Evolutionary conservation across 2,329 filamentous ascomycete genomes (phyloP).

Genomic region (Colletotrichum scovillei): DNA sequence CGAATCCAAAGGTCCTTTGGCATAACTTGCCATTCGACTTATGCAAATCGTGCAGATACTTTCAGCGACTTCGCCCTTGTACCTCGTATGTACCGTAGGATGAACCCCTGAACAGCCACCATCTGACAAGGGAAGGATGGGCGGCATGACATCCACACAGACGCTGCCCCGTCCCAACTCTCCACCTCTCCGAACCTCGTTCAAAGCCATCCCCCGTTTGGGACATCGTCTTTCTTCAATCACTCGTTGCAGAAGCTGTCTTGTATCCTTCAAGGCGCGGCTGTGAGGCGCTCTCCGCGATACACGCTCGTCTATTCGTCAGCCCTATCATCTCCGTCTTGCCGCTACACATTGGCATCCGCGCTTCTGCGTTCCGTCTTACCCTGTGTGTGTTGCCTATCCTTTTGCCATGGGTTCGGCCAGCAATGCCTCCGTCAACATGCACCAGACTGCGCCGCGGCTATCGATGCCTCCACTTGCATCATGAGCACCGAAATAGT

Average conservation of each 20-base stretch:
- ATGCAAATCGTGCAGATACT: neutral
- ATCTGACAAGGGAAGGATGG: neutral
- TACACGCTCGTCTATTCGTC: neutral
- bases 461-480: neutral
- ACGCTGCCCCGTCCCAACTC: neutral
- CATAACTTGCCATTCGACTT: neutral
- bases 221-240: neutral
- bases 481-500: neutral
- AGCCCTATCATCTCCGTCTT: neutral
- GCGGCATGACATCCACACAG: neutral
- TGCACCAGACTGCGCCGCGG: neutral
- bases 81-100: neutral
- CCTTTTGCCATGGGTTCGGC: neutral
- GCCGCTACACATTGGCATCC: neutral
- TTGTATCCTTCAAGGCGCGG: neutral
- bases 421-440: neutral
- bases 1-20: neutral
- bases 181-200: neutral
- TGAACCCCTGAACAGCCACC: neutral
- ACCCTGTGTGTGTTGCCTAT: neutral
- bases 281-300: neutral
- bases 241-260: neutral
- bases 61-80: neutral
- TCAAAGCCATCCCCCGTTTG: neutral
- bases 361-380: neutral